Evolutionary conservation across 2,329 filamentous ascomycete species (phyloP), one percentile per base, ranked within the genome.

Genomic region (Pseudocercospora crystallina): DNA sequence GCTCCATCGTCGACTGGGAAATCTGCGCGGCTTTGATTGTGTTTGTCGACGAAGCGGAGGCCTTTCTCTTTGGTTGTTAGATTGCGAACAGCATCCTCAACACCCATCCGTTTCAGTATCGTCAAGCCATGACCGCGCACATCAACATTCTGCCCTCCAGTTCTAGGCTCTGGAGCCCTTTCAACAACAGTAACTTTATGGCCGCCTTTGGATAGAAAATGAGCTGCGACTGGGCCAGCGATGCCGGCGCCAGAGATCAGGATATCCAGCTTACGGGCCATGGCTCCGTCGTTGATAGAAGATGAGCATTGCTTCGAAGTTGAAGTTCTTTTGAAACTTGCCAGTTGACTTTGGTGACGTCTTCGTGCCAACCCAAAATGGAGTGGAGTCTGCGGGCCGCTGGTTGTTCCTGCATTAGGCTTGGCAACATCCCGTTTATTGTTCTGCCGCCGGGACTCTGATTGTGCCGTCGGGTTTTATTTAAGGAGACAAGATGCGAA

Each of bases 131-230:
- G 51, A 42, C 65, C 65, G 12, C 57, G 51, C 14, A 68, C 47
- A 41, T 68, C 65, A 35, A 68, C 59, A 29, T 63, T 58, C 43
- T 65, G 64, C 2, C 65, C 65, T 26, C 51, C 53, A 10, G n/a
- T 44, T 29, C 32, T 54, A 41, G 26, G 55, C 30, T 9, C 39
- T 8, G 26, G 49, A 8, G 43, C 33, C 30, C 69, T 64, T 43
- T 72, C 69, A 51, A 70, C 61, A 40, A 71, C 53, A 9, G 69
- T 71, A 44, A 71, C 65, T 31, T 58, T 57, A 30, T 67, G 65
- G 10, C 64, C 62, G 30, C 58, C 53, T 59, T 64, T 63, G 42
- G 65, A 54, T n/a, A 71, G 55, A 56, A 65, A 70, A 61, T 68
- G 68, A 11, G 69, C 70, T 32, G 61, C 53, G 15, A 60, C 62